Evolutionary conservation across 192 early-diverging fungal species (phyloP), one percentile per base, ranked within the genome.

Genomic region (Entrophospora sp.): DNA sequence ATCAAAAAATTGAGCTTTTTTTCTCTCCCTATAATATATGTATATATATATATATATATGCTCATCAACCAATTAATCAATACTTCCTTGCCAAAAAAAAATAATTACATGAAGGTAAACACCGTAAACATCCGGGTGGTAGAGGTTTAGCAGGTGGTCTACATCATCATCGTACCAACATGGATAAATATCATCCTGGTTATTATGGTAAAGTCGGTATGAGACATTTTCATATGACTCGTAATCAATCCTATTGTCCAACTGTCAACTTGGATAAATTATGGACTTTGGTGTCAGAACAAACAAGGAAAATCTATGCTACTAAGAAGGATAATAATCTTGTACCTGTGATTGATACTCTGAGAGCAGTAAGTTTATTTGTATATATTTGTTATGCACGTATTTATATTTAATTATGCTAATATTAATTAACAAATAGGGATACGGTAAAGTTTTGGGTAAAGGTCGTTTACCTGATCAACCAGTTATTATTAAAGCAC

Each of bases 131-230:
- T 81, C 94, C 96, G 72, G 96, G 96, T 79, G 95, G 94, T 88
- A 89, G 96, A 80, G 96, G 96, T 99, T 83, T 96, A 74, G 96
- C 96, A 80, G 95, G 96, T 91, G 96, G 96, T 87, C 88, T 90
- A 80, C 94, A 97, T 82, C 96, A 99, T 81, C 94, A 99, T 87
- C 88, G 95, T 73, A 97, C 96, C 82, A 94, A 96, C 86, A 94
- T 99, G 90, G 96, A 99, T 84, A 99, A 93, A 89, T 97, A 93
- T 90, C 96, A 99, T 85, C 96, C 96, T 70, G 96, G 96, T 79
- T 99, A 99, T 92, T 99, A 95, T 73, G 96, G 96, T 83, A 97
- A 99, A 85, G 95, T 99, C 81, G 96, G 96, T 94, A 96, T 96
- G 96, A 91, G 96, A 73, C 85, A 92, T 81, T 97, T 93, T 92